Evolutionary conservation across 441 rosid species (phyloP).

Genomic region (Breynia disticha): DNA sequence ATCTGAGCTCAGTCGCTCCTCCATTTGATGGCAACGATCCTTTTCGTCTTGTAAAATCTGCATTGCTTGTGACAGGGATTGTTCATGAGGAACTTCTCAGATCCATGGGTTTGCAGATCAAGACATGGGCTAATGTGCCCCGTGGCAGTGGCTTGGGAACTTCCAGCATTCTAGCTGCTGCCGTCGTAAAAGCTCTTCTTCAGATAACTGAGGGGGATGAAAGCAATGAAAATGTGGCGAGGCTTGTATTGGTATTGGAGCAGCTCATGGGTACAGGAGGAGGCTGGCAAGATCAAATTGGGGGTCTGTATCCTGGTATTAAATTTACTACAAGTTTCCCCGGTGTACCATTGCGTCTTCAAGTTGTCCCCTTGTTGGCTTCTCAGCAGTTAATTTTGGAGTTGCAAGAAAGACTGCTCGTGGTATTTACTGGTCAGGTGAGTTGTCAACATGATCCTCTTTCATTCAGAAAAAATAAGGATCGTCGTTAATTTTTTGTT

Average conservation of each 20-base stretch:
- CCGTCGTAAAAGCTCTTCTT: constrained; percentile 78
- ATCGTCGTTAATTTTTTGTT: too few species aligned
- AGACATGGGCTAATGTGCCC: constrained; percentile 88
- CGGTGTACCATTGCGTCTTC: constrained; percentile 77
- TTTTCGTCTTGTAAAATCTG: constrained; percentile 79
- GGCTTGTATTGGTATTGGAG: constrained; percentile 80
- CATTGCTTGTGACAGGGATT: constrained; percentile 67
- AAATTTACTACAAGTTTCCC: constrained; percentile 84
- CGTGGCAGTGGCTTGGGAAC: constrained; percentile 95
- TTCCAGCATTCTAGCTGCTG: constrained; percentile 94
- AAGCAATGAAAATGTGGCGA: constrained; percentile 73
- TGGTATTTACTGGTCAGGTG: constrained; percentile 96
- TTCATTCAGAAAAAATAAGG: not conserved
- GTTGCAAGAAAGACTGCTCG: constrained; percentile 71
- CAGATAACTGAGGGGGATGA: constrained; percentile 64
- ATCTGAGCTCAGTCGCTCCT: constrained; percentile 39
- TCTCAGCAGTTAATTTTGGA: constrained; percentile 49
- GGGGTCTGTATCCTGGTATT: constrained; percentile 81
- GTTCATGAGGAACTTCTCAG: constrained; percentile 31
- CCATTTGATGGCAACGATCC: constrained; percentile 60
- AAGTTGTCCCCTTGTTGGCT: constrained; percentile 68
- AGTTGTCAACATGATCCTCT: constrained; percentile 15
- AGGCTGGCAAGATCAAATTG: constrained; percentile 97
- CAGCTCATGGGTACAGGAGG: constrained; percentile 98
- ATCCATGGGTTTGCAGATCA: constrained; percentile 48